These are phyloP conservation scores for Silene noctiflora DNA, from an alignment of 179 eudicot genomes.

Conservation along the genomic window DNA sequence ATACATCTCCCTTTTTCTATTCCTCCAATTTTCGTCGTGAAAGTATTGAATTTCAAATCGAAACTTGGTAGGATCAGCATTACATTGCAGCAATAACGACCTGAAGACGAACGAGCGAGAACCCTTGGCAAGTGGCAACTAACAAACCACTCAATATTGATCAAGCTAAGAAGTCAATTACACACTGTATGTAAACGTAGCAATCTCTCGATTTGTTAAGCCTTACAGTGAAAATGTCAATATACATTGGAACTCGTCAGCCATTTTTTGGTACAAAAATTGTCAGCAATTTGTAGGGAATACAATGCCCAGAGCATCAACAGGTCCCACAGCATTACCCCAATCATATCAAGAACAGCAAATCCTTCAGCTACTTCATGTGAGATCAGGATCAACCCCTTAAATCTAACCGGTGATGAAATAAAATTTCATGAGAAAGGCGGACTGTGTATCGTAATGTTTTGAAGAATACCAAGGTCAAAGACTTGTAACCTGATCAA, in stretches of 20 bases:
- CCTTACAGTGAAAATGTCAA: neutral
- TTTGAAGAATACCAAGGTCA: neutral
- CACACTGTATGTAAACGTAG: neutral
- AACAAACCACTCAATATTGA: slow-evolving; percentile 2
- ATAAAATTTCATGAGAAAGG: slow-evolving; percentile 5
- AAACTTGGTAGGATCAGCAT: neutral
- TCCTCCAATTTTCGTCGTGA: neutral
- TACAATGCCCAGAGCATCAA: slow-evolving; percentile 19
- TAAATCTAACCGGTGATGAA: slow-evolving; percentile 20
- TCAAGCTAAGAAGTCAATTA: neutral
- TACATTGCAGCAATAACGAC: neutral
- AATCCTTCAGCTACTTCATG: slow-evolving; percentile 11
- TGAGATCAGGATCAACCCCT: slow-evolving; percentile 10
- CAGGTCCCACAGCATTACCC: slow-evolving; percentile 21
- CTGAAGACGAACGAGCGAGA: neutral
- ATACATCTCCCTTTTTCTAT: too few species aligned
- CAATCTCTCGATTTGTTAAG: neutral
- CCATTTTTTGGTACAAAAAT: slow-evolving; percentile 12
- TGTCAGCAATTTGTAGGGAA: slow-evolving; percentile 23
- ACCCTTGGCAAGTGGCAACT: neutral
- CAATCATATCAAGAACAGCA: slow-evolving; percentile 14
- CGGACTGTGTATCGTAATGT: neutral
- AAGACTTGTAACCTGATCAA: slow-evolving; percentile 32
- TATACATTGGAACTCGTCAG: neutral
- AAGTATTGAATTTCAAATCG: neutral